Base-by-base conservation (phyloP, 192 early-diverging fungal genomes). In the Backusella tuberculispora region DNA sequence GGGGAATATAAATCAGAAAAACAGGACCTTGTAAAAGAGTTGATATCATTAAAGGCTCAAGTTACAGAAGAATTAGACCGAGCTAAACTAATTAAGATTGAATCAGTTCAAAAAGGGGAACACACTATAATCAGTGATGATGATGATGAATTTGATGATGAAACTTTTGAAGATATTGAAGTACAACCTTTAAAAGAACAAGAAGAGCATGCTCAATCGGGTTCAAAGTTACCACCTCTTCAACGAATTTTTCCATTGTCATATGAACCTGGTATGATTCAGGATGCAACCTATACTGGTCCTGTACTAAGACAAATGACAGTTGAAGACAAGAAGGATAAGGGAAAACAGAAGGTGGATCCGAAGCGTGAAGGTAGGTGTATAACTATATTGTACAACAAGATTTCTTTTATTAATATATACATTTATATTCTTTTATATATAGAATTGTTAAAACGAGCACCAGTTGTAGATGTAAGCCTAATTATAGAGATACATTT, bases 381-480 rank as follows among this genome's bases (percentile, higher is more conserved):
- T 56, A 67, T 6, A 37, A 37, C 0, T 34, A 34, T 34, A 34
- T 34, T 34, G 29, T 34, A 34, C 29, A 2, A 2, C 29, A 34
- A 63, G 34, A 12, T 17, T 48, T 6, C 13, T 34, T 71, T 41
- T 15, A 6, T 44, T 17, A 13, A 37, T 13, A 5, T 17, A 14
- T 2, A n/a, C 13, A n/a, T n/a, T n/a, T n/a, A n/a, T 19, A 4
- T 19, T 9, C 3, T 6, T 70, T 24, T 66, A 34, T 60, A 34
- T 68, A 7, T 60, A 85, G 84, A 81, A 42, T 67, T 92, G 19
- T 72, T 87, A 29, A 83, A 87, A 56, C 71, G 81, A 12, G 91
- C 91, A 37, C 91, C 91, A 0, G 83, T 93, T 3, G 81, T 93
- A 1, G 83, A 83, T 37, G 74, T 76, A 76, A 24, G 64, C n/a